Conservation (phyloP, 2,329 filamentous ascomycete species). For the Phialophora verrucosa region DNA sequence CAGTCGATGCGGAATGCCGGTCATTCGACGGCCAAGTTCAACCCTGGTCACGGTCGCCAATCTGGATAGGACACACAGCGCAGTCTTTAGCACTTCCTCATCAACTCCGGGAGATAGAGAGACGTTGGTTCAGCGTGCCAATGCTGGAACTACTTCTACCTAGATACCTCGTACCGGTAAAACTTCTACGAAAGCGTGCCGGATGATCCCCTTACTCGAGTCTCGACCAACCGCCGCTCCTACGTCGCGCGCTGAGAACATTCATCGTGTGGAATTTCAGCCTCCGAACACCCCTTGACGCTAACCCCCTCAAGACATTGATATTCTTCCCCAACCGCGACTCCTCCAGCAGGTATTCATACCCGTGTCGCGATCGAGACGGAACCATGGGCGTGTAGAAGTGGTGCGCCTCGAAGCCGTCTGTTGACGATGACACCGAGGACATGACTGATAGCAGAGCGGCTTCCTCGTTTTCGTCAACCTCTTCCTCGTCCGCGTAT, state of each 20-base stretch:
- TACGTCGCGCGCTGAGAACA: conserved; percentile 3
- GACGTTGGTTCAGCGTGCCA: not conserved
- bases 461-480: conserved; percentile 13
- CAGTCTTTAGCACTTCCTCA: not conserved
- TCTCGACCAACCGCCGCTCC: conserved; percentile 14
- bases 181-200: not conserved
- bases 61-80: not conserved
- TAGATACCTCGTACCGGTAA: not conserved
- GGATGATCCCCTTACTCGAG: not conserved
- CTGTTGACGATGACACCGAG: not conserved
- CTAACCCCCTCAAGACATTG: not conserved
- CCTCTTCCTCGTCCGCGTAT: not conserved
- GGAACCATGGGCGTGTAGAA: conserved; percentile 14
- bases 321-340: conserved; percentile 12
- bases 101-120: not conserved
- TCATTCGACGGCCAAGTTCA: not conserved
- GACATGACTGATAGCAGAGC: conserved; percentile 12
- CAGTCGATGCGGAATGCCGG: not conserved
- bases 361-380: not conserved
- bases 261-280: conserved; percentile 6
- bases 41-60: not conserved
- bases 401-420: conserved; percentile 5
- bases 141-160: not conserved
- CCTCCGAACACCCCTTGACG: not conserved
- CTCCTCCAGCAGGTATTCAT: conserved; percentile 11